Evolutionary conservation across 2,329 filamentous ascomycete species (phyloP), one percentile per base, ranked within the genome.

Genomic region (Epichloe elymi): DNA sequence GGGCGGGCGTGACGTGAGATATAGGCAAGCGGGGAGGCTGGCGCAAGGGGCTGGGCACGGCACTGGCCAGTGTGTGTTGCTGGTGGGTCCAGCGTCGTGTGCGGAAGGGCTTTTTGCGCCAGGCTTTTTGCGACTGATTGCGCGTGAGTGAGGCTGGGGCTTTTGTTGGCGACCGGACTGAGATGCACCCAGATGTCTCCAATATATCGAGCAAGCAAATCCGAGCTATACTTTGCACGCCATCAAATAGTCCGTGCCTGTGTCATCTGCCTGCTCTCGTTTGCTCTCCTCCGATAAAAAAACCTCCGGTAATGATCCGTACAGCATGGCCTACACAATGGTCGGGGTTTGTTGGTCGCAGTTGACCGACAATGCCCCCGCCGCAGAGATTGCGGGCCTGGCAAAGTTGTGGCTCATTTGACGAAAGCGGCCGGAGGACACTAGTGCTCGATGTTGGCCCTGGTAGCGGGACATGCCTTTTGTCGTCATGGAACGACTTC

Each of bases 11-110:
- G 50, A 57, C 48, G 54, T 52, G 53, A 51, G 55, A 58, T 59
- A 59, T 62, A 57, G 56, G 61, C 58, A 59, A 57, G 55, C 59
- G 55, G 54, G 50, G 51, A 41, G 49, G 48, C 52, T 49, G 52
- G 49, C 39, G 42, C 26, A 42, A 46, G 44, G 48, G 48, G 51
- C 44, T 48, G 37, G 23, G 20, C 37, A 39, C 35, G 39, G 36
- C 36, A 48, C 46, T 51, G 48, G n/a, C 37, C 44, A 46, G 41
- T 42, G 43, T 44, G 50, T 41, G 46, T 33, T 14, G 23, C 17
- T 12, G 42, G 48, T 52, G 52, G 52, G 46, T 49, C 52, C 36
- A 14, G 45, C 39, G 38, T 50, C 23, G 48, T 50, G 47, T 45
- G 48, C 20, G 39, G 38, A 17, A 46, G 44, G 45, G 51, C 46